Percentiles rank a stretch among this genome's conserved stretches.
Conservation (phyloP, 2,329 filamentous ascomycete species). For the Diaporthe ampelina region DNA sequence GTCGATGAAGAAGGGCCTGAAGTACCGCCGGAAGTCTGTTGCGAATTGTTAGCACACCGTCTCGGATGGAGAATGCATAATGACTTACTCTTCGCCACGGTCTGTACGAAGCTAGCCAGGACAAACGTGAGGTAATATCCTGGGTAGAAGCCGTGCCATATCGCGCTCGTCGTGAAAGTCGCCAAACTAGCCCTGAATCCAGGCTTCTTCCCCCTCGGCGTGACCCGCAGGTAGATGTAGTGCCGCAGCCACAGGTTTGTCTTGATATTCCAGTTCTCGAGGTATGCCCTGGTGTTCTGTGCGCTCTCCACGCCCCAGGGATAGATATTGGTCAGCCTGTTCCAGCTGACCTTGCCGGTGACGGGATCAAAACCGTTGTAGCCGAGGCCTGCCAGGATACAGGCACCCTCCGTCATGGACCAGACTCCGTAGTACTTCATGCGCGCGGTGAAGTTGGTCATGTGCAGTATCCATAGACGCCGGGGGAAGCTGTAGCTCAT, state of each 20-base stretch:
- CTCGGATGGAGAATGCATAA: conserved; percentile 32
- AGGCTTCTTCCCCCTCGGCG: conserved; percentile 94
- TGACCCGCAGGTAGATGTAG: conserved; percentile 95
- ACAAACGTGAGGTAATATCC: conserved; percentile 96
- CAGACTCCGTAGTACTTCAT: conserved; percentile 98
- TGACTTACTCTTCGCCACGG: conserved; percentile 88
- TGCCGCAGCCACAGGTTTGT: conserved; percentile 97
- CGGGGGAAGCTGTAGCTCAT: conserved; percentile 76
- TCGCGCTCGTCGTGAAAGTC: conserved; percentile 93
- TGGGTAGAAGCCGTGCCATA: conserved; percentile 98
- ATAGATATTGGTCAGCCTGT: conserved; percentile 90
- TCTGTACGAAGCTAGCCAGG: conserved; percentile 91
- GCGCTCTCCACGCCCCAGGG: conserved; percentile 89
- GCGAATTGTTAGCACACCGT: conserved; percentile 41
- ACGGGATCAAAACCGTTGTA: conserved; percentile 92
- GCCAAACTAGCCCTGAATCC: conserved; percentile 95
- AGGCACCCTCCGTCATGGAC: conserved; percentile 92
- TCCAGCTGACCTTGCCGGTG: conserved; percentile 89
- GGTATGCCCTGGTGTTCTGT: conserved; percentile 92
- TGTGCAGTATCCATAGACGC: conserved; percentile 84
- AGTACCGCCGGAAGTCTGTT: conserved; percentile 86
- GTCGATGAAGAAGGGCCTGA: conserved; percentile 94
- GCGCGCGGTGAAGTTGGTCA: conserved; percentile 84
- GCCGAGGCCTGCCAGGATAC: conserved; percentile 92
- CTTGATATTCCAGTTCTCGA: conserved; percentile 98